Conservation (phyloP, 257 asterid species). For the Leonotis leonurus region DNA sequence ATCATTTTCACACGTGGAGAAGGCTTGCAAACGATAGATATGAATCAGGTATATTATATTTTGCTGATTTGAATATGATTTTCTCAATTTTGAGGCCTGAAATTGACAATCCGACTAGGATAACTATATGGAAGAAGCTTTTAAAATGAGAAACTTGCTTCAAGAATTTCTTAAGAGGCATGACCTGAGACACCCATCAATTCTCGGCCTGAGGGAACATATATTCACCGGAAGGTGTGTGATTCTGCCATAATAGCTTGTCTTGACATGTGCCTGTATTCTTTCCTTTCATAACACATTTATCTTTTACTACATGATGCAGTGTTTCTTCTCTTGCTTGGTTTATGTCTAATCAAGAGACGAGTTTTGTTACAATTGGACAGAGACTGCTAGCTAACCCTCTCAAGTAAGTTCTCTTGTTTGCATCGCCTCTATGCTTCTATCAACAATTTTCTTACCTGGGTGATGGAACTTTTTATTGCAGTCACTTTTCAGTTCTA, state of each 20-base stretch:
- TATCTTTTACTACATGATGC: conserved; percentile 33
- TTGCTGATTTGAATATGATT: conserved; percentile 11
- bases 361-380: conserved; percentile 95
- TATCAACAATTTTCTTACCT: background rate
- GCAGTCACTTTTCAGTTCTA: background rate
- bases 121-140: conserved; percentile 99
- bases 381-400: conserved; percentile 95
- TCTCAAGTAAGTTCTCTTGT: conserved; percentile 58
- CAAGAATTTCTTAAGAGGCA: conserved; percentile 84
- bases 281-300: conserved; percentile 1
- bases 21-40: conserved; percentile 94
- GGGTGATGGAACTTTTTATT: background rate
- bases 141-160: conserved; percentile 95
- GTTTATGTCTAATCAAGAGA: conserved; percentile 99
- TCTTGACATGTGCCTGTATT: background rate
- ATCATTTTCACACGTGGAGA: conserved; percentile 97
- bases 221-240: conserved; percentile 94
- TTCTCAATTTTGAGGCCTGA: conserved; percentile 26
- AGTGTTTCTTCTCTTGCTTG: conserved; percentile 99
- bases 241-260: conserved; percentile 10
- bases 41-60: conserved; percentile 71
- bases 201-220: conserved; percentile 96
- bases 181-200: conserved; percentile 86
- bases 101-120: conserved; percentile 45
- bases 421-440: background rate